These are phyloP conservation scores for Beta corolliflora DNA, from an alignment of 179 eudicot species.

Conservation along the genomic window DNA sequence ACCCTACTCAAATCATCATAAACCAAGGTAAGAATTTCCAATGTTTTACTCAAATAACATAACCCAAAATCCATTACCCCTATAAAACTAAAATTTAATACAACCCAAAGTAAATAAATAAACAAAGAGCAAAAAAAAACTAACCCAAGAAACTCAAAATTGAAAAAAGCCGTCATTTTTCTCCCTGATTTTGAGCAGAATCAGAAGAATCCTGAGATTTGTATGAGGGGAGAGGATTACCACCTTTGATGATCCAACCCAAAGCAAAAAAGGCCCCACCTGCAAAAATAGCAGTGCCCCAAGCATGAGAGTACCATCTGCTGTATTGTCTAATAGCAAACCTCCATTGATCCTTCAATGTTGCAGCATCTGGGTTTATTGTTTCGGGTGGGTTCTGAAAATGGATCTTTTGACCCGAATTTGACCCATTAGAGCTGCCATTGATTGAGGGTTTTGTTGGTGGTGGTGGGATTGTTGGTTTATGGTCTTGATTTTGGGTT, in stretches of 20 bases:
- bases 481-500: slow-evolving; percentile 6
- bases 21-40: neutral
- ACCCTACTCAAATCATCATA: neutral
- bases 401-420: slow-evolving; percentile 39
- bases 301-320: slow-evolving; percentile 94
- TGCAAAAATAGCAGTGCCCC: slow-evolving; percentile 99
- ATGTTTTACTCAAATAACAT: neutral
- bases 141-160: slow-evolving; percentile 16
- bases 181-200: slow-evolving; percentile 2
- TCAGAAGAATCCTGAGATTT: neutral
- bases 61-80: neutral
- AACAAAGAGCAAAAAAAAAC: slow-evolving; percentile 5
- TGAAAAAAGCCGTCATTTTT: neutral
- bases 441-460: slow-evolving; percentile 20
- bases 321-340: slow-evolving; percentile 86
- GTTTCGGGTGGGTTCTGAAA: slow-evolving; percentile 75
- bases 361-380: slow-evolving; percentile 69
- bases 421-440: slow-evolving; percentile 15
- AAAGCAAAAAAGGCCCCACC: slow-evolving; percentile 93
- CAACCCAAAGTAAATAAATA: neutral
- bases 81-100: neutral
- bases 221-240: slow-evolving; percentile 79
- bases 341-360: slow-evolving; percentile 85
- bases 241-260: slow-evolving; percentile 94
- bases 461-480: slow-evolving; percentile 11